Evolutionary conservation across 2,329 filamentous ascomycete species (phyloP), one percentile per base, ranked within the genome.

Genomic region (Sodiomyces alkalinus): DNA sequence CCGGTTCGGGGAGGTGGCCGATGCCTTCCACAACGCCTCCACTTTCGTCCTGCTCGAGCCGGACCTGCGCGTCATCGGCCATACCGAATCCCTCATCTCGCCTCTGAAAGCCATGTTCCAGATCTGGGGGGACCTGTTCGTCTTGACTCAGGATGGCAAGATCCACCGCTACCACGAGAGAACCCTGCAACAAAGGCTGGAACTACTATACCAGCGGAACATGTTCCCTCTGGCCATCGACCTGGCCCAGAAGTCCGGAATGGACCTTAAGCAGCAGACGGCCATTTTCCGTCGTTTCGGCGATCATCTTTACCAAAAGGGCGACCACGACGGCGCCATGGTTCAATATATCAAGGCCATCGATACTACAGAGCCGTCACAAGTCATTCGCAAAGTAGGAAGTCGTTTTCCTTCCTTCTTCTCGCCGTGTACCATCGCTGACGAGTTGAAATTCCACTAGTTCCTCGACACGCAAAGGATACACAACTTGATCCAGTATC

Each of bases 291-390:
- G 87, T 33, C 86, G 78, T 47, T 96, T 93, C 50, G 90, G 87
- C 9, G 90, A 98, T 48, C 81, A 87, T 44, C 55, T 96, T 4
- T 96, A 98, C 44, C 82, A 92, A 39, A 93, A 92, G 45, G 83
- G 80, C 4, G 86, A 94, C 46, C 98, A 87, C 45, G 90, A 98
- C 46, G 90, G 81, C 6, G 86, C 92, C n/a, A 98, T 98, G 92
- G 79, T 92, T 43, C 90, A 96, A 50, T 98, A 98, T 47, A 74
- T 98, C 36, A 80, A 83, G 41, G 87, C 92, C 0, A 94, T 98
- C 34, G 86, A 94, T 46, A 90, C 82, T 33, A 96, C 87, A 0
- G 87, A 96, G 44, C 87, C 87, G 6, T 94, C 87, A 2, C 87
- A 94, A 46, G 83, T 96, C 26, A 94, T 96, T 44, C 71, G 87